Base-by-base conservation (phyloP, 495 filamentous ascomycete species). In the Hyaloscypha bicolor region DNA sequence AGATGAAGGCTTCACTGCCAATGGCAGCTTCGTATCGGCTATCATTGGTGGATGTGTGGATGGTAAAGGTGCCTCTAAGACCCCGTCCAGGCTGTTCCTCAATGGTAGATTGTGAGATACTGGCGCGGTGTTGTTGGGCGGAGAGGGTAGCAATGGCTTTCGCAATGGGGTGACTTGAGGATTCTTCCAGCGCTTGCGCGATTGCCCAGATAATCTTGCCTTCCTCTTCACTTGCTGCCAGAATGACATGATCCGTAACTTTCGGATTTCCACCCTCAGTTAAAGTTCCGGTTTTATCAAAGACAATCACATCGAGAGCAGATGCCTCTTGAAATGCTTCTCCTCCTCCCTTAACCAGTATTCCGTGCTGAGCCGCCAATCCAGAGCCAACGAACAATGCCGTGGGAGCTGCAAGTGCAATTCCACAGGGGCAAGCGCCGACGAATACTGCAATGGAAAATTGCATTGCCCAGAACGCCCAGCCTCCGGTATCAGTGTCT, bases 391-490 rank as follows among this genome's bases (percentile, higher is more conserved):
- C 95, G 73, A 96, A 96, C 33, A 98, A 85, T 3, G 94, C 94
- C 0, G 95, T 97, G 16, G 94, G 94, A 2, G 95, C 93, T 63
- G 94, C 94, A 31, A 98, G 88, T 3, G 90, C 94, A 55, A 98
- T 86, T 22, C 94, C 95, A 70, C 94, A 98, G 14, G 94, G 94
- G 75, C 94, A 98, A 6, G 94, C 94, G 42, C 97, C 89, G 37
- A 98, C 92, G 77, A 97, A 97, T 2, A 97, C 94, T 5, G 95
- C 87, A 69, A 97, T 97, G 0, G 94, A 91, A 73, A 98, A 98
- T 62, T 94, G 88, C 48, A 98, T 79, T 29, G 91, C 90, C 86
- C 93, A 98, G 21, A 91, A 88, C 0, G 90, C 82, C 92, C 93
- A 97, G 19, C 92, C 91, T 31, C 93, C 93, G 22, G 86, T 82